Evolutionary conservation across 331 rosid genomes (phyloP), one percentile per base, ranked within the genome.

Genomic region (Pyracantha coccinea): DNA sequence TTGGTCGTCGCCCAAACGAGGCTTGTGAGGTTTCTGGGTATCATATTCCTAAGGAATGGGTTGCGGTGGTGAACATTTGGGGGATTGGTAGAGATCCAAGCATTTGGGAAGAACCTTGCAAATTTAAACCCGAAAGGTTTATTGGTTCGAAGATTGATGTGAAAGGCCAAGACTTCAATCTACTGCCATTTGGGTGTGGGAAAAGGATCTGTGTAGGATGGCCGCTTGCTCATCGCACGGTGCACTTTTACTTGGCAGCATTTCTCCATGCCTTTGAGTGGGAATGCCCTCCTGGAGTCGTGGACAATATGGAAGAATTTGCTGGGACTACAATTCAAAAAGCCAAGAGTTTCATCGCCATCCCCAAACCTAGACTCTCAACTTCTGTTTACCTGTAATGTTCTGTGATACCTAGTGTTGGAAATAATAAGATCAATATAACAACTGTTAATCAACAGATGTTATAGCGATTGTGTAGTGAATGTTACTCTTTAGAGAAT

Each of bases 71-170:
- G 80, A 59, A 69, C 13, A 20, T 23, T 8, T 69, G 50, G 64
- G 35, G 65, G 35, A 62, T 78, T 10, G 59, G 54, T 28, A 71
- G 70, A 53, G 71, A 63, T 20, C 71, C 27, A 12, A 64, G 64
- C 47, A 38, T 24, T 10, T 25, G 50, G 35, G 45, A 71, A 45
- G 54, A 64, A 5, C 72, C 53, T n/a, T 75, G 21, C 8, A 9
- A 19, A 15, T 64, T 32, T 25, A 75, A 4, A 61, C 62, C 78
- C 0, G 55, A 20, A 38, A 65, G 78, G 33, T 59, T 16, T n/a
- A 13, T 13, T 2, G 64, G 57, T 29, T 75, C 55, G 19, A 63
- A 31, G 14, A 23, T 65, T 75, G 31, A 50, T 13, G 29, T 47
- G 14, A 50, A 29, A 47, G 71, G 71, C 9, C 78, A 47, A 19